Evolutionary conservation across 2,329 filamentous ascomycete species (phyloP), one percentile per base, ranked within the genome.

Genomic region (Teratosphaeriaceae sp.): DNA sequence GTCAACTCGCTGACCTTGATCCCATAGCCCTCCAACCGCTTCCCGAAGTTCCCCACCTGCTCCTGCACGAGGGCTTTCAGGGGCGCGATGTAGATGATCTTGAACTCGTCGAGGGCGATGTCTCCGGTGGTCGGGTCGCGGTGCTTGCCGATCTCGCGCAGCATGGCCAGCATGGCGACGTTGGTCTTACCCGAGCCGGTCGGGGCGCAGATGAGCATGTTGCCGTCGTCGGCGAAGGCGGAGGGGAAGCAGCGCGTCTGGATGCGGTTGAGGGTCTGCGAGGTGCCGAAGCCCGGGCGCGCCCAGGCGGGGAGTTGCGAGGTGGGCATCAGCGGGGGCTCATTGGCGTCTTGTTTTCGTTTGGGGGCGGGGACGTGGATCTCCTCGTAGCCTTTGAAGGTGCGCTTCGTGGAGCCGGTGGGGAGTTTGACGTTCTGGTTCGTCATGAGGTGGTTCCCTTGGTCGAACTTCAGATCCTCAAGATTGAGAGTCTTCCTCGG

Each of bases 381-480:
- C 61, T 98, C 92, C 65, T 98, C 92, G 55, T 97, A 98, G 24
- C 92, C 92, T 66, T 98, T 98, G 70, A 96, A 96, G 0, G 86
- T 88, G 37, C 88, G 80, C 65, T 97, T 96, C 0, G 87, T 96
- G 2, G 92, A 95, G 9, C 92, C 92, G 62, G 95, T 88, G 0
- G 92, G 92, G 16, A 98, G 75, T 50, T 85, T 84, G 36, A 98
- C 92, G 61, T 88, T 96, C 5, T 88, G 85, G 57, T 98, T 98
- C n/a, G 92, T 97, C 90, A 97, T 98, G 33, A 98, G 75, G 70
- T 98, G 92, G 58, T 97, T 98, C 41, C 92, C 92, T 66, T 97
- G 90, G 55, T 97, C 92, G 61, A 98, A 98, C 29, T 96, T 78
- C 24, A 98, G 78, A 57, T 97, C 97, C 45, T 98, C 90, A 40